Base-by-base conservation (phyloP, 495 filamentous ascomycete genomes). In the Patellaria atrata region DNA sequence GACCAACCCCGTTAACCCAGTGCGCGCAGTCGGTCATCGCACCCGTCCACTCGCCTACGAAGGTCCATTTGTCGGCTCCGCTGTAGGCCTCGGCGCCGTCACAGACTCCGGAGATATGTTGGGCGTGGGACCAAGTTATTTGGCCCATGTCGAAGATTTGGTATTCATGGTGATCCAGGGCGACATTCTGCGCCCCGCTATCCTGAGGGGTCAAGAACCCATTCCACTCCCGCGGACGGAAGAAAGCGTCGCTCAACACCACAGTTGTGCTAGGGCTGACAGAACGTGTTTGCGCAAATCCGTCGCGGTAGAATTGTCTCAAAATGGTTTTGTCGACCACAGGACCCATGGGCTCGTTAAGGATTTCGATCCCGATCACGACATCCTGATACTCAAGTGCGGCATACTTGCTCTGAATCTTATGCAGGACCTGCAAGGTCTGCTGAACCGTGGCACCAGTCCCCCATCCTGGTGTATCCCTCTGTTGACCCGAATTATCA, bases 1-100 rank as follows among this genome's bases (percentile, higher is more conserved):
- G 60, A 10, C 73, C 71, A 32, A 69, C 67, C 17, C 57, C 80
- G 43, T 84, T 84, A 14, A 84, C 65, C 39, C 68, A 75, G 35
- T 68, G 68, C 11, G 80, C 75, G 48, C 79, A 86, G 48, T 85
- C 79, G 11, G 80, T 84, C 62, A 80, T 61, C 1, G 72, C 72
- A 20, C 56, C 72, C n/a, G 59, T 64, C 68, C 72, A 76, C 41
- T 68, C 64, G 22, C 59, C 59, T 5, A 61, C 45, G 29, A 68
- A 56, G 3, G 56, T 54, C 61, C 61, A 65, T 35, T 68, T 63
- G 39, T 62, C 57, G 7, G 55, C 47, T 21, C 50, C 42, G n/a
- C 30, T 35, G 40, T 63, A 67, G 6, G 34, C 37, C n/a, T 19
- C 25, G 0, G 51, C 52, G 40, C 48, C 49, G 28, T 56, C 58